Conservation (phyloP, 2,329 filamentous ascomycete species). For the Sporothrix inflata region DNA sequence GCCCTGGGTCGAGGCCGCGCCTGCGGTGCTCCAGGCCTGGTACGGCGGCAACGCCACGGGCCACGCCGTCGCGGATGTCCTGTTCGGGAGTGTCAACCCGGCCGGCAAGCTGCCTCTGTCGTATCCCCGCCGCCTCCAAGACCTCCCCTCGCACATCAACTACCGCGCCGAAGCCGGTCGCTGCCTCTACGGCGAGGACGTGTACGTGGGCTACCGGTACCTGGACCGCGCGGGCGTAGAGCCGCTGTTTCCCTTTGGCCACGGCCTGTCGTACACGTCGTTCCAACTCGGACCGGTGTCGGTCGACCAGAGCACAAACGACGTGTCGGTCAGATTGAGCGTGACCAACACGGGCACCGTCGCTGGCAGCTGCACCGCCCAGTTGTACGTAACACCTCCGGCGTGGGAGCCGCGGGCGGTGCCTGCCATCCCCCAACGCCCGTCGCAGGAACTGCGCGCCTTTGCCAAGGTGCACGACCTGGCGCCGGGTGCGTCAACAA, state of each 20-base stretch:
- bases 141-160: slow-evolving; percentile 72
- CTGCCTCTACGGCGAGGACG: slow-evolving; percentile 76
- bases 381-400: slow-evolving; percentile 50
- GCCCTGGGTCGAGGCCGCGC: slow-evolving; percentile 53
- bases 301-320: slow-evolving; percentile 38
- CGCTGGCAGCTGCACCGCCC: slow-evolving; percentile 58
- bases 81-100: slow-evolving; percentile 64
- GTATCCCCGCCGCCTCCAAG: slow-evolving; percentile 72
- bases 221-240: slow-evolving; percentile 71
- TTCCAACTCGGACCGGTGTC: slow-evolving; percentile 48
- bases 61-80: slow-evolving; percentile 65
- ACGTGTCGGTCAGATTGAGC: slow-evolving; percentile 31
- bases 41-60: slow-evolving; percentile 69
- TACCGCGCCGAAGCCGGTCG: slow-evolving; percentile 71
- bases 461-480: slow-evolving; percentile 57
- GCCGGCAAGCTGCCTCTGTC: slow-evolving; percentile 72
- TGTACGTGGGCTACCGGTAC: slow-evolving; percentile 80
- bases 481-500: slow-evolving; percentile 13
- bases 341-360: slow-evolving; percentile 51
- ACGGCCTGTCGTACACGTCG: slow-evolving; percentile 76
- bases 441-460: slow-evolving; percentile 58
- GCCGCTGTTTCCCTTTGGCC: slow-evolving; percentile 76
- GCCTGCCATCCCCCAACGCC: slow-evolving; percentile 43
- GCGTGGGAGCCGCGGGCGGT: slow-evolving; percentile 35
- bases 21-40: slow-evolving; percentile 62